These are phyloP conservation scores for Russula virescens DNA, from an alignment of 768 basidiomycete genomes.

Conservation along the genomic window DNA sequence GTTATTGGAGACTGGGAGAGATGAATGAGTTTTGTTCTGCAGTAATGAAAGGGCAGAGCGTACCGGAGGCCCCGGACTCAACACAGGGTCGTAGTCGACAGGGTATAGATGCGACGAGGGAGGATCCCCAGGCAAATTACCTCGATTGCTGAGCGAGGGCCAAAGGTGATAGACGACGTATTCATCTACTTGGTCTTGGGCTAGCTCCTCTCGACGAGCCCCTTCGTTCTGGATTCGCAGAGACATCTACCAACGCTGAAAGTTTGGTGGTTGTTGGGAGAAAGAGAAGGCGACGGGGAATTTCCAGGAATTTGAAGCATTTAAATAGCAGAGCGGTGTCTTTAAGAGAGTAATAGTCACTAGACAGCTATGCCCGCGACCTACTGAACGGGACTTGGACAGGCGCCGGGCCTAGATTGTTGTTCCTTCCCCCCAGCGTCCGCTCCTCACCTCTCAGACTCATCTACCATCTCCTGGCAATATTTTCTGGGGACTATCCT, in stretches of 20 bases:
- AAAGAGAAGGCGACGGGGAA: slow-evolving; percentile 6
- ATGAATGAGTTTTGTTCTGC: neutral
- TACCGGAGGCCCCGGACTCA: neutral
- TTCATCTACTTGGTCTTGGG: slow-evolving; percentile 3
- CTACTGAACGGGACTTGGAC: neutral
- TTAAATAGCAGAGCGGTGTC: slow-evolving; percentile 19
- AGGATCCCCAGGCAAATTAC: neutral
- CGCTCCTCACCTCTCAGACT: neutral
- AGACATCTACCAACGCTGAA: neutral
- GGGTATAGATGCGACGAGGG: slow-evolving; percentile 3
- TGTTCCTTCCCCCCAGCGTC: neutral
- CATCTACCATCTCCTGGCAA: neutral
- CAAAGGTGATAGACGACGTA: slow-evolving; percentile 8
- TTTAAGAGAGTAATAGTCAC: slow-evolving; percentile 1
- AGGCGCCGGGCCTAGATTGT: slow-evolving; percentile 10
- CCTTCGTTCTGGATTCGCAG: neutral
- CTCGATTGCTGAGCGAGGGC: slow-evolving; percentile 5
- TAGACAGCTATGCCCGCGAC: neutral
- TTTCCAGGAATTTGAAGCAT: slow-evolving; percentile 2
- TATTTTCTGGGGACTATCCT: neutral
- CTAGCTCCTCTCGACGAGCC: neutral
- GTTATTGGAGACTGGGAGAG: slow-evolving; percentile 12
- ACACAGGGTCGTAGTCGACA: neutral
- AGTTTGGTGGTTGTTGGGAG: neutral
- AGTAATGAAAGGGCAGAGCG: neutral